A percentile compares a stretch with the other conserved stretches of the same genome.
Conservation (phyloP, 73 alveolate species). For the Diophrys sp. region DNA sequence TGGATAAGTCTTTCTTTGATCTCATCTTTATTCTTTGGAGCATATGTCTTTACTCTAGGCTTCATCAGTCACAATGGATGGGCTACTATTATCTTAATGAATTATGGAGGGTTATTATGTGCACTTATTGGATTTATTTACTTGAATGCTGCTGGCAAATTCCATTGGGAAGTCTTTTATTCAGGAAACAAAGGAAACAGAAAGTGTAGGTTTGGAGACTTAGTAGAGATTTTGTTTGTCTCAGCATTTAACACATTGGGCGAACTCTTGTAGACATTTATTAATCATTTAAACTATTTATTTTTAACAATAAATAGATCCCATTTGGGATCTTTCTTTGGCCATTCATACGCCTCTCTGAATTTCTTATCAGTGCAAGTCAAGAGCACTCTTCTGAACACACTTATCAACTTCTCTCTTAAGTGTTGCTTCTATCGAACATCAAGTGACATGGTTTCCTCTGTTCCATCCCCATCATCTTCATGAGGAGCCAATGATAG, state of each 20-base stretch:
- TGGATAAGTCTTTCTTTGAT: background rate
- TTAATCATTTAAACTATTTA: background rate
- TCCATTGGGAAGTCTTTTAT: background rate
- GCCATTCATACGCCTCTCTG: conserved; percentile 52
- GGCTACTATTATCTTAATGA: background rate
- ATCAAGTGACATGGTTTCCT: conserved; percentile 2
- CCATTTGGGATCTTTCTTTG: conserved; percentile 43
- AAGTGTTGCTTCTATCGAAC: conserved; percentile 16
- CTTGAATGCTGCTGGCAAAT: background rate
- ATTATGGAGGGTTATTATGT: background rate
- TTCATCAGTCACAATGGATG: background rate
- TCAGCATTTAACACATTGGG: background rate
- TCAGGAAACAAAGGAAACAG: background rate
- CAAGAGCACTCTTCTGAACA: conserved; percentile 19
- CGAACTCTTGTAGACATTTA: background rate
- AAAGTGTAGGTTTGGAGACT: background rate
- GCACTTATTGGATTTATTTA: background rate
- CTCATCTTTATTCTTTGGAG: background rate
- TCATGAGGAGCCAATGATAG: conserved; percentile 14
- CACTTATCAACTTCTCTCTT: conserved; percentile 30
- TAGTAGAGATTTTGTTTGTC: background rate
- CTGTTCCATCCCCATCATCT: background rate
- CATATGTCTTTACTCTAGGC: background rate
- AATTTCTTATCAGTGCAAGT: conserved; percentile 26
- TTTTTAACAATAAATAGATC: conserved; percentile 12